phyloP scores from a whole-genome alignment of 306 rosid species.

The Ziziphus jujuba region DNA sequence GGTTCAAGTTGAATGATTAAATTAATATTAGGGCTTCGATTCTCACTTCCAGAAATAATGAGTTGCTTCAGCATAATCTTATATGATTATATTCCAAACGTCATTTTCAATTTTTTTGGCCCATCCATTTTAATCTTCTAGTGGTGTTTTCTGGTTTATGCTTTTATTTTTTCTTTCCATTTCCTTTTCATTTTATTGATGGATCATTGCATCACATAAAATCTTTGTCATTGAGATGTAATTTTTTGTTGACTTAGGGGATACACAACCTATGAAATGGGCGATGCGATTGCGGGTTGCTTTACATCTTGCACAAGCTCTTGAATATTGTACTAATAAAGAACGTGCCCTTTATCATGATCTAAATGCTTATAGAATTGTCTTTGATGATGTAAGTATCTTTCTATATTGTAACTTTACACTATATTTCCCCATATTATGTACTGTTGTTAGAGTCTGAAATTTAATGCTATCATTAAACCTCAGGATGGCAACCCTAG shows the following conservation, averaged over 20 bases:
- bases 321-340: constrained; percentile 87
- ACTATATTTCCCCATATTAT: background rate
- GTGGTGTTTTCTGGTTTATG: too few species aligned
- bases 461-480: constrained; percentile 14
- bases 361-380: constrained; percentile 89
- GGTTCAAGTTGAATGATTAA: too few species aligned
- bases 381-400: constrained; percentile 81
- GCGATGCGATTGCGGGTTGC: constrained; percentile 96
- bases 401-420: constrained; percentile 1
- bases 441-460: constrained; percentile 5
- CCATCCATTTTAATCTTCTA: too few species aligned
- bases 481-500: constrained; percentile 86
- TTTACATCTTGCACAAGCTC: constrained; percentile 86
- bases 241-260: constrained; percentile 62
- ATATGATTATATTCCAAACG: background rate
- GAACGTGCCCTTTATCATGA: constrained; percentile 96
- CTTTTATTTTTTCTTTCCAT: background rate
- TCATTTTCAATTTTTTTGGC: background rate
- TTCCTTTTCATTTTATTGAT: background rate
- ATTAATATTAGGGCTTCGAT: background rate
- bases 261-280: constrained; percentile 91
- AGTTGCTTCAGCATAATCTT: background rate
- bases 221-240: constrained; percentile 10
- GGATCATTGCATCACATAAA: background rate
- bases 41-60: background rate